Evolutionary conservation across 192 early-diverging fungal species (phyloP), one percentile per base, ranked within the genome.

Genomic region (Coemansia erecta): DNA sequence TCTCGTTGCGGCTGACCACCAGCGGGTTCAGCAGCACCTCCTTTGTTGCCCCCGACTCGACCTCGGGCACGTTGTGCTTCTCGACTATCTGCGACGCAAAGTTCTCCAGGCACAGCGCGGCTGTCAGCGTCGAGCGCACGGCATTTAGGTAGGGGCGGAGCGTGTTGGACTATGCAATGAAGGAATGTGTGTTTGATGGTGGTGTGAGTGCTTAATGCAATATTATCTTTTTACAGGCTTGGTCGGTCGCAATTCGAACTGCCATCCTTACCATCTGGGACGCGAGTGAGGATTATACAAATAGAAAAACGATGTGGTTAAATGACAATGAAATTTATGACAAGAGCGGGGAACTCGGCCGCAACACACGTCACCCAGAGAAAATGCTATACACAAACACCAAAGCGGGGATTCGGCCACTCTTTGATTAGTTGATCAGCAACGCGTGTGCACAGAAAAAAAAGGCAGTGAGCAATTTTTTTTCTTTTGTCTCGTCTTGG

Each of bases 71-170:
- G 72, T 98, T 98, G 86, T 98, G 96, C 61, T 95, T 83, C 66
- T 98, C 96, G 21, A 94, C 94, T 12, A 94, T 87, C 68, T 98
- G 94, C 31, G 96, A 98, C 18, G 92, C 87, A 81, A 98, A 98
- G 84, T 97, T 98, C 73, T 95, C 94, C 18, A 98, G 79, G 60
- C 96, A 98, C 67, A 98, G 77, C 1, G 94, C 92, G 12, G 96
- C 96, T 14, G 93, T 95, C 48, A 97, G 79, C 44, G 94, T 93
- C 33, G 92, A 87, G 41, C 94, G 91, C 10, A 97, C 94, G 37
- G 96, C 96, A 42, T 86, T 86, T 28, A 98, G 87, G 64, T 98
- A 98, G 42, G 96, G 93, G 53, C 91, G 89, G 44, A 98, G 90
- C 7, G 96, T 98, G 77, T 97, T 97, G 28, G 96, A 94, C 96